These are phyloP conservation scores for Phytophthora chlamydospora DNA, from an alignment of 352 stramenopile genomes.

Conservation along the genomic window DNA sequence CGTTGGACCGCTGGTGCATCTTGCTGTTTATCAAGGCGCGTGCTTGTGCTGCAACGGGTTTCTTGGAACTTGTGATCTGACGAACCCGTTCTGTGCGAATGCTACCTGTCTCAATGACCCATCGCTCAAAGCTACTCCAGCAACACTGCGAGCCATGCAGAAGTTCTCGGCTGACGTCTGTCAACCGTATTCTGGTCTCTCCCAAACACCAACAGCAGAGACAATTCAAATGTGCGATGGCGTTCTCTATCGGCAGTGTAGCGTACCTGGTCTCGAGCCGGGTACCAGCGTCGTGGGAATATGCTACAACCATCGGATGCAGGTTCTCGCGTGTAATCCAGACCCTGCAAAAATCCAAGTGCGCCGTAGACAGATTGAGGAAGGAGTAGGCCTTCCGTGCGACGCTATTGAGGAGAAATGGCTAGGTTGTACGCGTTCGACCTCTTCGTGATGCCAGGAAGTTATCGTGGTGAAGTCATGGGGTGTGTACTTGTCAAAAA, in stretches of 20 bases:
- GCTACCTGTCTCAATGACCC: not conserved
- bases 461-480: too few relatives aligned
- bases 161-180: too few relatives aligned
- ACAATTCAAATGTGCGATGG: slow-evolving; percentile 28
- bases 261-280: slow-evolving; percentile 1
- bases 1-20: slow-evolving; percentile 4
- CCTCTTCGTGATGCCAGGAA: too few relatives aligned
- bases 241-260: slow-evolving; percentile 34
- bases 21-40: slow-evolving; percentile 4
- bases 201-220: slow-evolving; percentile 12
- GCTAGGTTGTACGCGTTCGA: slow-evolving; percentile 30
- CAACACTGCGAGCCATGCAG: too few relatives aligned
- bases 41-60: slow-evolving; percentile 26
- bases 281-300: slow-evolving; percentile 12
- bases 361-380: slow-evolving; percentile 28
- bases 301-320: slow-evolving; percentile 29
- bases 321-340: slow-evolving; percentile 30
- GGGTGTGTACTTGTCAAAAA: too few relatives aligned
- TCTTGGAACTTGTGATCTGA: slow-evolving; percentile 11
- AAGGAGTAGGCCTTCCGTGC: slow-evolving; percentile 22
- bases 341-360: slow-evolving; percentile 25
- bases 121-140: not conserved
- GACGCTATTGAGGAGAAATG: slow-evolving; percentile 38
- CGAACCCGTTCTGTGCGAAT: slow-evolving; percentile 6
- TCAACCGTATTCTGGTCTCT: slow-evolving; percentile 4